Base-by-base conservation (phyloP, 129 eudicot species). In the Flaveria trinervia region DNA sequence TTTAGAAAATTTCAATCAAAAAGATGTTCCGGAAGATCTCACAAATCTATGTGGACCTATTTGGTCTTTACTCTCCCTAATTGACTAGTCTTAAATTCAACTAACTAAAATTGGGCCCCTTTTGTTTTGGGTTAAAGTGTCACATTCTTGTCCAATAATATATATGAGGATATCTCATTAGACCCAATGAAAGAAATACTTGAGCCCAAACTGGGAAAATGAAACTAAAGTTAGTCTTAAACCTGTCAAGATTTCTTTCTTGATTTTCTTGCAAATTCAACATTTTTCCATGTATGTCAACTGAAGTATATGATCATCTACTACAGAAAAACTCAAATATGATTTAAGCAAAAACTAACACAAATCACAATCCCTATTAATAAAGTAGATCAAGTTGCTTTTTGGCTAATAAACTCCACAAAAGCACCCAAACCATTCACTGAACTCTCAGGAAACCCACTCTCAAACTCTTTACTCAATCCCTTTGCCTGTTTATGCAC, bases 361-460 rank as follows among this genome's bases (percentile, higher is more conserved):
- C 45, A 16, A 61, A 7, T 5, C 30, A 48, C 61, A 26, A 48
- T n/a, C 9, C 12, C 33, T 62, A 46, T 2, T 28, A 36, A 1
- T 36, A 1, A 74, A 59, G 30, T 33, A 25, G 49, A 49, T 80
- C 54, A 59, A 54, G 79, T 55, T 60, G 72, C 54, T 51, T 84
- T 72, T 20, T 71, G 69, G 83, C 75, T 82, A 80, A 89, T 69
- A 73, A 85, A 82, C 81, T 85, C 80, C 59, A 71, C 71, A 68
- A 92, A 87, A 74, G 86, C 86, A 83, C 89, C 89, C 75, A 92
- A 76, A 4, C 91, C 88, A 20, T 80, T 82, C 71, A 74, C 85
- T 12, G 96, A 89, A 81, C 85, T 86, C 23, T 70, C 69, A 7
- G 97, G 97, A 59, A 79, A 89, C 28, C 89, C 96, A 50, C 50